Base-by-base conservation (phyloP, 768 basidiomycete genomes). In the Lactarius vividus region DNA sequence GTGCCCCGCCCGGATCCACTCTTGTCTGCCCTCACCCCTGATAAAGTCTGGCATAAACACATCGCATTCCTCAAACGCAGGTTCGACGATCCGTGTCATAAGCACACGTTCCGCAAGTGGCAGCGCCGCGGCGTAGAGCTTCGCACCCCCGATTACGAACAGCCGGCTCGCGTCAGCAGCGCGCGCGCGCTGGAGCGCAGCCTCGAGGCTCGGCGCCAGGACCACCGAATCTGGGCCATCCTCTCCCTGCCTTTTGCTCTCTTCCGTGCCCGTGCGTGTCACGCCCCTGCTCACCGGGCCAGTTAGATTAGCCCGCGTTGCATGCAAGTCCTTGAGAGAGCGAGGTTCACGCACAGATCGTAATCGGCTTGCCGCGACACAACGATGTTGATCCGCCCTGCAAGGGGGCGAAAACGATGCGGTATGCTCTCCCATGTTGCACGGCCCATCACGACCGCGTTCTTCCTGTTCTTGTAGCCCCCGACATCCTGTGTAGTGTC, bases 341-440 rank as follows among this genome's bases (percentile, higher is more conserved):
- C 49, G 49, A 52, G 26, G 28, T 52, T 1, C 23, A 75, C 90
- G 65, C 74, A 93, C 92, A 90, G 73, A 64, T 84, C 76, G 70
- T 88, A 91, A 55, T 78, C 77, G 29, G 73, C 52, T 70, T 87
- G 85, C 57, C 83, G 80, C 75, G 85, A 88, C 65, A 96, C 77
- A 63, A 99, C 86, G 29, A 96, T 74, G 73, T 98, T 99, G 62
- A 83, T 62, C 58, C 97, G 82, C 53, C 82, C 83, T 49, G 83
- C 79, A 23, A 99, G 82, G 5, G 97, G 97, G 68, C 91, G 82
- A 77, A 89, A 91, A 74, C 87, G 91, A 23, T 73, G 69, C 9
- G 97, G 96, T 62, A 99, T 98, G 74, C 92, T 92, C 78, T 98
- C 94, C 97, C 97, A 99, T 16, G 95, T 96, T 73, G 92, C 94